phyloP scores from a whole-genome alignment of 805 yeast genomes.

The Pichia nakasei region DNA sequence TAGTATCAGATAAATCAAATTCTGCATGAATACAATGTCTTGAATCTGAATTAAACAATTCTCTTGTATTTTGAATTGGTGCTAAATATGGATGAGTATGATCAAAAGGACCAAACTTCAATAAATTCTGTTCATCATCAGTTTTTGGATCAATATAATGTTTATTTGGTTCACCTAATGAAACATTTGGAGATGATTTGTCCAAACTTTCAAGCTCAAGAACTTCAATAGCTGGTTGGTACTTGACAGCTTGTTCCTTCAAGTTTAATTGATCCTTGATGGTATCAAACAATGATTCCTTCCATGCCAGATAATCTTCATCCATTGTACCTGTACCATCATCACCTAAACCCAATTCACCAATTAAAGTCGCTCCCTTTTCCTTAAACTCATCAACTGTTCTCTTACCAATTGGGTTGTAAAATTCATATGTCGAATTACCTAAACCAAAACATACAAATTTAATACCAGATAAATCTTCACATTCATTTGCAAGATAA shows the following conservation, averaged over 20 bases:
- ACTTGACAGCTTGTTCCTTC: constrained; percentile 71
- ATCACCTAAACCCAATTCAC: constrained; percentile 84
- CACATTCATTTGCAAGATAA: constrained; percentile 52
- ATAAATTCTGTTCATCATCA: constrained; percentile 21
- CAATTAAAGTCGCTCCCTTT: constrained; percentile 68
- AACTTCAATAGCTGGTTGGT: constrained; percentile 58
- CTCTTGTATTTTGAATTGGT: constrained; percentile 49
- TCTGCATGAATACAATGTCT: constrained; percentile 89
- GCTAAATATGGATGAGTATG: constrained; percentile 79
- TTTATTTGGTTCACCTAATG: constrained; percentile 75
- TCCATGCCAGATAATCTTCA: constrained; percentile 93
- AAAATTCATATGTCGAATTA: constrained; percentile 88
- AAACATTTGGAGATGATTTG: constrained; percentile 32
- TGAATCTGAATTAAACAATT: constrained; percentile 50
- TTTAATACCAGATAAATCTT: constrained; percentile 46
- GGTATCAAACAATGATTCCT: constrained; percentile 61
- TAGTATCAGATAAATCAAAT: constrained; percentile 68
- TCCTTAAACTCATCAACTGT: constrained; percentile 41
- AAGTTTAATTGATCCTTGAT: constrained; percentile 57
- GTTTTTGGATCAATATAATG: constrained; percentile 37
- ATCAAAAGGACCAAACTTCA: constrained; percentile 65
- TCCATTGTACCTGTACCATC: constrained; percentile 93
- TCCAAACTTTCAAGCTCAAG: constrained; percentile 30
- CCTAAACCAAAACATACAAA: constrained; percentile 87
- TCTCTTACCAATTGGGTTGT: constrained; percentile 71